Conservation (phyloP, 345 rosid species). For the Aquilaria yunnanensis region DNA sequence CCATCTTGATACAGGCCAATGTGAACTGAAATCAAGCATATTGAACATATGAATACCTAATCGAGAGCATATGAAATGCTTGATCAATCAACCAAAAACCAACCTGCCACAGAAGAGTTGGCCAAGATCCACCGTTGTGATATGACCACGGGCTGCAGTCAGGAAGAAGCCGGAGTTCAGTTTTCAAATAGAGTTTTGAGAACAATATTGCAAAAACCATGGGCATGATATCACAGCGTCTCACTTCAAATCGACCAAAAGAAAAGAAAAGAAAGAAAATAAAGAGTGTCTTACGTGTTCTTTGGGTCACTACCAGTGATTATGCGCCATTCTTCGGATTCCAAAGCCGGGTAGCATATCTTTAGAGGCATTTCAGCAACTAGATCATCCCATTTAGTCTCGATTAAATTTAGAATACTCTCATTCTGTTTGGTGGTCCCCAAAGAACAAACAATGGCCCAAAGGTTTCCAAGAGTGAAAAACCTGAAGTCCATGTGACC, state of each 20-base stretch:
- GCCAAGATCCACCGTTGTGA: slow-evolving; percentile 99
- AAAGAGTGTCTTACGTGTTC: slow-evolving; percentile 66
- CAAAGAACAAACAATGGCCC: slow-evolving; percentile 73
- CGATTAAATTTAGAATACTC: slow-evolving; percentile 69
- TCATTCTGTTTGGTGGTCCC: slow-evolving; percentile 67
- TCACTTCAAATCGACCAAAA: background rate
- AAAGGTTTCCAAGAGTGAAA: slow-evolving; percentile 91
- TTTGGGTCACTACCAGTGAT: slow-evolving; percentile 97
- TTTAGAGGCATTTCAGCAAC: slow-evolving; percentile 94
- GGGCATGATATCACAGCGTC: too few species aligned
- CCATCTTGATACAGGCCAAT: slow-evolving; percentile 89
- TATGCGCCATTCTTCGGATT: slow-evolving; percentile 87
- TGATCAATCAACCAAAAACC: background rate
- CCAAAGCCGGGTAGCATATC: slow-evolving; percentile 88
- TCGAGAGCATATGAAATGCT: background rate
- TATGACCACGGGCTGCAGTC: slow-evolving; percentile 89
- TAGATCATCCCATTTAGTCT: slow-evolving; percentile 89
- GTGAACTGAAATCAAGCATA: slow-evolving; percentile 50
- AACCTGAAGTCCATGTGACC: slow-evolving; percentile 99
- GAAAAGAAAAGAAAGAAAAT: slow-evolving; percentile 2
- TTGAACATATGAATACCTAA: too few species aligned
- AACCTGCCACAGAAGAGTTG: slow-evolving; percentile 96
- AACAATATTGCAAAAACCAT: background rate
- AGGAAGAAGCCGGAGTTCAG: slow-evolving; percentile 5
- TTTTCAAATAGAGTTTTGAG: background rate